Evolutionary conservation across 169 alveolate genomes (phyloP), one percentile per base, ranked within the genome.

Genomic region (Plasmodium vivax): DNA sequence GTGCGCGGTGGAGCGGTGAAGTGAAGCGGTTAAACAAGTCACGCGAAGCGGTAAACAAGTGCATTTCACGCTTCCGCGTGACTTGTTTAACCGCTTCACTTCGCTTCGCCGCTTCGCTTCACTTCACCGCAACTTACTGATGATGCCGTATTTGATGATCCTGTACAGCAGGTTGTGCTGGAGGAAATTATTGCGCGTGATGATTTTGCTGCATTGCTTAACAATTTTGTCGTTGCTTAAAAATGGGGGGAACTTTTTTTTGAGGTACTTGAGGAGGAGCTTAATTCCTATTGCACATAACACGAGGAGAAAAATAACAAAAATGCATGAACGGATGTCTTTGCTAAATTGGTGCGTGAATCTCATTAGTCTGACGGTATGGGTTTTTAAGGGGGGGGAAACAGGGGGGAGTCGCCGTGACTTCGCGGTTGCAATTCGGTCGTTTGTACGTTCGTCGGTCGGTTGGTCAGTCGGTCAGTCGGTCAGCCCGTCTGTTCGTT

Each of bases 321-420:
- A 79, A 56, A 90, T 8, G 54, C 16, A 73, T 90, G 83, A 72
- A 80, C 51, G 83, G 82, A 41, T 62, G 73, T 79, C 62, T 72
- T 56, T 90, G 54, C 47, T 54, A 58, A 90, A 14, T 79, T 36
- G 32, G 32, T 80, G 54, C 32, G 72, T 27, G 83, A 68, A 23
- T 62, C 51, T 90, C 90, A 90, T 90, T 79, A 90, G 93, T 85
- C 41, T 43, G 38, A 74, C 51, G 41, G n/a, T 85, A 47, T 51
- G 77, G 0, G 47, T 85, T 85, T 47, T 72, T 72, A 12, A 84
- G 72, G 23, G 38, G 71, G 71, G 51, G 16, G 43, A 23, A 0
- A 51, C 16, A 51, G 10, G 62, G 62, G 62, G 27, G 62, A 12
- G 62, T 51, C 19, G 19, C 27, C 62, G 19, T 51, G 62, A 8